These are phyloP conservation scores for Penicillium desertorum DNA, from an alignment of 495 filamentous ascomycete species.

Conservation along the genomic window DNA sequence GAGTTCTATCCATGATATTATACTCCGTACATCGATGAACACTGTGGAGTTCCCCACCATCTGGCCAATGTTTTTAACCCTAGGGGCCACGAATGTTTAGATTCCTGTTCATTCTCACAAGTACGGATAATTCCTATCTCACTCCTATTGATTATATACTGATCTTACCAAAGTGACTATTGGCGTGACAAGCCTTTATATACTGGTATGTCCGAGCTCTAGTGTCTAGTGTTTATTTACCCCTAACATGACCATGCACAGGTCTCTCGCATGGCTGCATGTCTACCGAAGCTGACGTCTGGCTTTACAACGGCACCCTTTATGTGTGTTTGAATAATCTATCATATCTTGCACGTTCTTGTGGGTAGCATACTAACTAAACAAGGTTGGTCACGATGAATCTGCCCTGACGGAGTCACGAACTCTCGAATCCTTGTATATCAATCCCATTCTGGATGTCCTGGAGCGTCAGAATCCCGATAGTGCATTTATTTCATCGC, in stretches of 20 bases:
- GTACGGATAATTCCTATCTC: conserved; percentile 21
- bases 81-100: conserved; percentile 27
- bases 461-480: conserved; percentile 51
- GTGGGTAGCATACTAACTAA: background rate
- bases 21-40: background rate
- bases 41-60: background rate
- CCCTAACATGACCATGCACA: conserved; percentile 13
- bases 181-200: conserved; percentile 53
- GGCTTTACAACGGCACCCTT: conserved; percentile 69
- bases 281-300: conserved; percentile 83
- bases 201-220: conserved; percentile 32
- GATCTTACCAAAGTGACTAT: conserved; percentile 37
- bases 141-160: background rate
- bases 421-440: conserved; percentile 56
- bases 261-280: conserved; percentile 61
- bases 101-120: conserved; percentile 49
- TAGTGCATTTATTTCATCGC: conserved; percentile 35
- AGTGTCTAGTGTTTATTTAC: background rate
- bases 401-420: conserved; percentile 49
- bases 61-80: conserved; percentile 3
- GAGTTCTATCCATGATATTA: conserved; percentile 22
- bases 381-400: conserved; percentile 55
- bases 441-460: conserved; percentile 55
- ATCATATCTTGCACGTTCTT: background rate
- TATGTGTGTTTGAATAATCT: conserved; percentile 38